Evolutionary conservation across 169 alveolate genomes (phyloP), one percentile per base, ranked within the genome.

Genomic region (Plasmodium fragile): DNA sequence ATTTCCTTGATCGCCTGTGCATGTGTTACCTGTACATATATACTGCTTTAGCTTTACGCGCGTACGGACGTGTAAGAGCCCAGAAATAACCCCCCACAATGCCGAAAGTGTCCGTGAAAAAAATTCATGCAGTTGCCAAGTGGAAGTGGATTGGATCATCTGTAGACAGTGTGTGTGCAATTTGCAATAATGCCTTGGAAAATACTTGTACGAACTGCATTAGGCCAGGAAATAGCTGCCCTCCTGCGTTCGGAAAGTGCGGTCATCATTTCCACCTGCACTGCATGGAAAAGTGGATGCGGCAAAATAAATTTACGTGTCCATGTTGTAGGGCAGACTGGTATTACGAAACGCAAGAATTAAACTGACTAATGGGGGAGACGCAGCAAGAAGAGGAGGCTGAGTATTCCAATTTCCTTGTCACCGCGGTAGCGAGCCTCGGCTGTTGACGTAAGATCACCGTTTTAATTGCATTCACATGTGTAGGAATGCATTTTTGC

Each of bases 221-320:
- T 22, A 92, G 93, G 52, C 98, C 98, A 11, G 98, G 98, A 1
- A 96, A 95, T 89, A 90, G 95, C 45, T 96, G 98, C 69, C 98
- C 98, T 49, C 98, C 98, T 3, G 96, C 96, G 36, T 96, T 95
- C 80, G 98, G 98, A 49, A 96, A 93, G 59, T 96, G 98, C 87
- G 98, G 98, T 7, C 98, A 96, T 92, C 93, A 95, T 83, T 96
- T 96, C 78, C 98, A 96, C 92, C 95, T 96, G 43, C 98, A 96
- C 82, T 96, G 98, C 92, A 96, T 96, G 92, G 96, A 96, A 80
- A 96, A 96, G 92, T 96, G 98, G 98, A 84, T 84, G n/a, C 36
- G 53, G 30, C 82, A 84, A 49, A 84, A 84, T 22, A 84, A 84
- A 52, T 52, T 84, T 49, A 84, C 93, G 7, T 84, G 93, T 41